Evolutionary conservation across 306 rosid genomes (phyloP).

Genomic region (Castanospermum australe): DNA sequence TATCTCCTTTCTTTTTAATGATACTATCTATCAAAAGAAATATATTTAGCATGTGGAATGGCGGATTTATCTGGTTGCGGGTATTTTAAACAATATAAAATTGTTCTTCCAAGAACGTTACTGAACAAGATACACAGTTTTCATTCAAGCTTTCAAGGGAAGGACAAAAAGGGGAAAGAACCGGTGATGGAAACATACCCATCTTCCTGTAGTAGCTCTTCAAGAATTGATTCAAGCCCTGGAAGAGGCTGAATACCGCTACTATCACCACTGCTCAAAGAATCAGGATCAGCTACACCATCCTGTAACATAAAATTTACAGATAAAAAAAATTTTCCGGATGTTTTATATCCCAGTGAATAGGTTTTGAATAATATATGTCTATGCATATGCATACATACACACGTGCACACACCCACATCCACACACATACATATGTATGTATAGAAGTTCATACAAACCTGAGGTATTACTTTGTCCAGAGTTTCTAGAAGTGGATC

Average conservation of each 20-base stretch:
- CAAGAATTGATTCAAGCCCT: constrained; percentile 81
- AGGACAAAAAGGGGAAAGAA: not conserved
- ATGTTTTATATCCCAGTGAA: not conserved
- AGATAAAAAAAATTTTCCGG: not conserved
- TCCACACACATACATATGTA: not conserved
- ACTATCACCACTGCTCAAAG: constrained; percentile 30
- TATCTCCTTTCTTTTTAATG: constrained; percentile 4
- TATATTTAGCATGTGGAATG: not conserved
- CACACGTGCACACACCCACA: not conserved
- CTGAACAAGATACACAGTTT: not conserved
- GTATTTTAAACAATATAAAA: not conserved
- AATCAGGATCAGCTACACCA: constrained; percentile 42
- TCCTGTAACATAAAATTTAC: constrained; percentile 45
- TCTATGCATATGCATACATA: not conserved
- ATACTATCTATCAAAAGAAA: not conserved
- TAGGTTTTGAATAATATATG: not conserved
- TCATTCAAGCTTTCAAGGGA: not conserved
- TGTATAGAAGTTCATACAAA: constrained; percentile 35
- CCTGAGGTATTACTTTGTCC: constrained; percentile 97
- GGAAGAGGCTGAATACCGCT: constrained; percentile 76
- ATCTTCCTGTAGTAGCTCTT: constrained; percentile 72
- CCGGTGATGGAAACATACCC: constrained; percentile 54
- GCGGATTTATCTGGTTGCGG: not conserved
- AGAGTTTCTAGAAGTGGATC: constrained; percentile 95
- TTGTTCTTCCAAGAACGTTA: not conserved